Conservation (phyloP, 148 eudicot genomes). For the Rhododendron simsii region DNA sequence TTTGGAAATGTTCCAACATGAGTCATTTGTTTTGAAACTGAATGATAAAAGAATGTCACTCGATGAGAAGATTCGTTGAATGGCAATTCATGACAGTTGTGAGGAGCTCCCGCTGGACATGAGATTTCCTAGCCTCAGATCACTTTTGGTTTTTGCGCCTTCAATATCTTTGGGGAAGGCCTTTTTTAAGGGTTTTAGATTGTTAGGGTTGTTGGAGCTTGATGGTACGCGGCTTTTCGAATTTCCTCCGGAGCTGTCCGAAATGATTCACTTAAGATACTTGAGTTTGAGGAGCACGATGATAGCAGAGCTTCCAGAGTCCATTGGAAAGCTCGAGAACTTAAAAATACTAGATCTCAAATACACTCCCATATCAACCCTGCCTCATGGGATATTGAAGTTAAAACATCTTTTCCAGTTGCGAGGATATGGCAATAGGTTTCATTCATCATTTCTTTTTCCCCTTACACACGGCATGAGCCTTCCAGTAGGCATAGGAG, state of each 20-base stretch:
- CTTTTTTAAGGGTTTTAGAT: background rate
- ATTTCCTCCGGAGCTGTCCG: background rate
- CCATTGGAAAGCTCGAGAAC: slow-evolving; percentile 10
- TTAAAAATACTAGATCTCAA: slow-evolving; percentile 18
- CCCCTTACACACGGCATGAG: too few relatives aligned
- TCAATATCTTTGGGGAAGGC: background rate
- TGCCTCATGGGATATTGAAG: too few relatives aligned
- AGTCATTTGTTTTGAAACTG: background rate
- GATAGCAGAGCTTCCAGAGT: background rate
- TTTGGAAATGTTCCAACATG: too few relatives aligned
- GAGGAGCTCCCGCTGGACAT: background rate
- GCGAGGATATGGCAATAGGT: too few relatives aligned
- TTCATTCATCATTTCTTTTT: too few relatives aligned
- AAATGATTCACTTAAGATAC: slow-evolving; percentile 4
- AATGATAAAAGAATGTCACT: background rate
- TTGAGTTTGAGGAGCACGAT: slow-evolving; percentile 4
- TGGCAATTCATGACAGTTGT: slow-evolving; percentile 1
- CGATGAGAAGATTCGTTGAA: background rate
- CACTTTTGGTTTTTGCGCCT: background rate
- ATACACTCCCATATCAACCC: background rate
- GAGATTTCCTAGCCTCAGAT: background rate
- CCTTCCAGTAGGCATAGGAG: too few relatives aligned
- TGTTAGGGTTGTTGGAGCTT: background rate
- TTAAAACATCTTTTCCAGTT: too few relatives aligned
- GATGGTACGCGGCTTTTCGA: background rate